phyloP scores from a whole-genome alignment of 441 rosid genomes.

The Geranium incanum region DNA sequence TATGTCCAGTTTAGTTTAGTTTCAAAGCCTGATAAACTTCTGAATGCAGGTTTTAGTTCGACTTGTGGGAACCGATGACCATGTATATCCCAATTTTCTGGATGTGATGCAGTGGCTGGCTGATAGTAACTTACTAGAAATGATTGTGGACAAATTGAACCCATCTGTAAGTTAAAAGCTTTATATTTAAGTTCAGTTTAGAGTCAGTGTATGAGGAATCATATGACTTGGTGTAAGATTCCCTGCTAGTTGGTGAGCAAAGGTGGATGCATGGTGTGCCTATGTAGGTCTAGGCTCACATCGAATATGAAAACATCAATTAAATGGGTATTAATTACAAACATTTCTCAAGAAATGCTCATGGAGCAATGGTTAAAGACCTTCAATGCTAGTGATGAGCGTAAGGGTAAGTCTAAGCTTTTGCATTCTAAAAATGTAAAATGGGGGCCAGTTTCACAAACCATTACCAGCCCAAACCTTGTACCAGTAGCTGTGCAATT shows the following conservation, averaged over 20 bases:
- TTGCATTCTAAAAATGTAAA: neutral
- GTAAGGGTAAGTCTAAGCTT: neutral
- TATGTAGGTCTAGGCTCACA: neutral
- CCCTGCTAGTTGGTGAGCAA: neutral
- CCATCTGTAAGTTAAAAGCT: constrained; percentile 58
- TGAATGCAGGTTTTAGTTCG: constrained; percentile 73
- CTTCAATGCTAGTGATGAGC: neutral
- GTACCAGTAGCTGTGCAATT: too few species aligned
- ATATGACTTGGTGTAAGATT: neutral
- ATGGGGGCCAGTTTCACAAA: neutral
- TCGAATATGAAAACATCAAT: neutral
- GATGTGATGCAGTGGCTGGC: constrained; percentile 98
- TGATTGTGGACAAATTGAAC: constrained; percentile 85
- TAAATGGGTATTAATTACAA: neutral
- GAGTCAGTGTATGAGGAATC: neutral
- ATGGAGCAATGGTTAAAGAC: neutral
- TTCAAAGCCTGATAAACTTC: constrained; percentile 11
- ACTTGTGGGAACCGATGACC: constrained; percentile 90
- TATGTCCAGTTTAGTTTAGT: constrained; percentile 14
- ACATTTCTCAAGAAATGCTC: neutral
- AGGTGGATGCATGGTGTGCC: neutral
- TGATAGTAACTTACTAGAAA: constrained; percentile 79
- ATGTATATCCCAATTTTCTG: constrained; percentile 79
- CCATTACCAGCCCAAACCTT: neutral
- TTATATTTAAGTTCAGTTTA: neutral